Conservation (phyloP, 495 filamentous ascomycete genomes). For the Venustampulla echinocandica region DNA sequence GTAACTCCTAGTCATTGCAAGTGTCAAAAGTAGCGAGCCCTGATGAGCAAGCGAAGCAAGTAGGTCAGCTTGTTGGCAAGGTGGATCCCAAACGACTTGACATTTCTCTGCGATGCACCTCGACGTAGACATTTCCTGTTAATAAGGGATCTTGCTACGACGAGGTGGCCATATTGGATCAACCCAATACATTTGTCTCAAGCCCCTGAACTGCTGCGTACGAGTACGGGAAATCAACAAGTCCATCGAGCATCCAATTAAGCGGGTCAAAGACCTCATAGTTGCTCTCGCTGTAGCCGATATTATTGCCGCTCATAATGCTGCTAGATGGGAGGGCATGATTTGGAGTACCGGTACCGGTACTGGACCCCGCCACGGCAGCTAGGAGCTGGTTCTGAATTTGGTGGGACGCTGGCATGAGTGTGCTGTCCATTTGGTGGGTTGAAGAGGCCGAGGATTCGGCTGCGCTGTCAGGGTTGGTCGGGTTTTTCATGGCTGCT, state of each 20-base stretch:
- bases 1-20: no score
- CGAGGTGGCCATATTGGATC: no score
- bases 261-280: constrained; percentile 54
- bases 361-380: constrained; percentile 14
- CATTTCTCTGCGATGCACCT: no score
- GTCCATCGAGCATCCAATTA: constrained; percentile 82
- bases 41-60: no score
- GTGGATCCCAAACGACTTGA: no score
- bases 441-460: constrained; percentile 64
- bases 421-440: constrained; percentile 42
- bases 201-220: constrained; percentile 29
- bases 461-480: constrained; percentile 70
- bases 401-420: constrained; percentile 34
- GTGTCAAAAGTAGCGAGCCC: no score
- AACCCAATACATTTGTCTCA: constrained; percentile 18
- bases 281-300: constrained; percentile 23
- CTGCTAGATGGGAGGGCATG: constrained; percentile 9
- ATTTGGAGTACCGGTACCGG: constrained; percentile 14
- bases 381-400: constrained; percentile 19
- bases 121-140: no score
- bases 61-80: no score
- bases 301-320: constrained; percentile 18
- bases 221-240: constrained; percentile 70
- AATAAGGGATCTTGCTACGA: no score
- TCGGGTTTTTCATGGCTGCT: constrained; percentile 77